Base-by-base conservation (phyloP, 371 early-diverging fungal genomes). In the Mortierella sp. region DNA sequence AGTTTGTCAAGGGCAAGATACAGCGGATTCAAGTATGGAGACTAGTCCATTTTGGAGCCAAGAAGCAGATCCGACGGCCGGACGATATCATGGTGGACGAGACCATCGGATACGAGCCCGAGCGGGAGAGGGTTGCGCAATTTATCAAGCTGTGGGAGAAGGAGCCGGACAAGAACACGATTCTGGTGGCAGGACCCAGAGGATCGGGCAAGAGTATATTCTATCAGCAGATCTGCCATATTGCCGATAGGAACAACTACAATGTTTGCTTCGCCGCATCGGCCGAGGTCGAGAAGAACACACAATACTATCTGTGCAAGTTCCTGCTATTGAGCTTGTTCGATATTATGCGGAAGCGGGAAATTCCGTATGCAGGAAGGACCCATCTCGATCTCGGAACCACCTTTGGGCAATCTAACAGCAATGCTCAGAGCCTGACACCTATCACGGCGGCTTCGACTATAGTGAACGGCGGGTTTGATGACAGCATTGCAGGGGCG, bases 1-100 rank as follows among this genome's bases (percentile, higher is more conserved):
- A 90, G 37, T 89, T 85, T 71, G 92, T 91, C 31, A 91, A 91
- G 43, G 92, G 92, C 8, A 91, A 91, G 66, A 55, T 86, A 0
- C 88, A 89, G 37, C 91, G 91, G 5, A 70, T 91, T 1, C 77
- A 74, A 26, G 85, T 91, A n/a, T 91, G 86, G 74, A 84, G 85
- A 4, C 85, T 91, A 24, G 61, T 85, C 22, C 86, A 86, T n/a
- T 91, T 91, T 76, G 88, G 80, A 1, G 77, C 85, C 16, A 77
- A 73, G 64, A 71, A 69, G 24, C 78, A 80, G 40, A 50, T 50
- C 8, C 77, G 66, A n/a, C 73, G 70, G 7, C 71, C 73, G 3
- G 47, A 66, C 26, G 75, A 76, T 43, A 55, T 66, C 58, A 52
- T 78, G 26, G 76, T 77, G 8, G 83, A 78, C 10, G 89, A 89